Percentiles rank a stretch among this genome's conserved stretches.
phyloP scores from a whole-genome alignment of 1,284 basidiomycete genomes.

The Stereum hirsutum region DNA sequence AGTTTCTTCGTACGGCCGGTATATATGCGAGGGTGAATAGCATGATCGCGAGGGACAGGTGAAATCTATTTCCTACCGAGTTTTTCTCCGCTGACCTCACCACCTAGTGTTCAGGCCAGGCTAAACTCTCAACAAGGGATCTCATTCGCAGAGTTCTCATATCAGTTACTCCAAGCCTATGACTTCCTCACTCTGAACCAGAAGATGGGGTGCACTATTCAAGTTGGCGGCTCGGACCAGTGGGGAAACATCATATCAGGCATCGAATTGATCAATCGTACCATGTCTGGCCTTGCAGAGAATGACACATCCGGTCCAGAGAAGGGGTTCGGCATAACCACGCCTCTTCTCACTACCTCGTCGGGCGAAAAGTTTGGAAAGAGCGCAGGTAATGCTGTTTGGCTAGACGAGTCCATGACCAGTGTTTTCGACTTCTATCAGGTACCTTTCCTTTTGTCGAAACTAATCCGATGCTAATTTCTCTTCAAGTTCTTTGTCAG shows the following conservation, averaged over 20 bases:
- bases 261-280: slow-evolving; percentile 75
- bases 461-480: neutral
- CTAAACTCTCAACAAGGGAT: slow-evolving; percentile 74
- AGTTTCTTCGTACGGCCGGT: slow-evolving; percentile 82
- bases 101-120: slow-evolving; percentile 73
- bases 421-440: slow-evolving; percentile 90
- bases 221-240: slow-evolving; percentile 95
- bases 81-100: slow-evolving; percentile 3
- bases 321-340: slow-evolving; percentile 81
- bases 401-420: slow-evolving; percentile 73
- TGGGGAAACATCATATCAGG: slow-evolving; percentile 98
- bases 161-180: slow-evolving; percentile 95
- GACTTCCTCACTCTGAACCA: slow-evolving; percentile 83
- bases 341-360: slow-evolving; percentile 87
- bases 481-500: slow-evolving; percentile 77
- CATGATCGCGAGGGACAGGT: slow-evolving; percentile 93
- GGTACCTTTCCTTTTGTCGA: slow-evolving; percentile 30
- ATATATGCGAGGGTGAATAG: slow-evolving; percentile 76
- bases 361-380: slow-evolving; percentile 97
- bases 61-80: slow-evolving; percentile 13
- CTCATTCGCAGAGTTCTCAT: slow-evolving; percentile 96
- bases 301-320: slow-evolving; percentile 20
- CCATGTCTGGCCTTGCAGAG: slow-evolving; percentile 19
- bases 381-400: slow-evolving; percentile 92
- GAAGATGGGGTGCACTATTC: slow-evolving; percentile 68